Evolutionary conservation across 495 filamentous ascomycete genomes (phyloP), one percentile per base, ranked within the genome.

Genomic region (Aspergillus asperescens): DNA sequence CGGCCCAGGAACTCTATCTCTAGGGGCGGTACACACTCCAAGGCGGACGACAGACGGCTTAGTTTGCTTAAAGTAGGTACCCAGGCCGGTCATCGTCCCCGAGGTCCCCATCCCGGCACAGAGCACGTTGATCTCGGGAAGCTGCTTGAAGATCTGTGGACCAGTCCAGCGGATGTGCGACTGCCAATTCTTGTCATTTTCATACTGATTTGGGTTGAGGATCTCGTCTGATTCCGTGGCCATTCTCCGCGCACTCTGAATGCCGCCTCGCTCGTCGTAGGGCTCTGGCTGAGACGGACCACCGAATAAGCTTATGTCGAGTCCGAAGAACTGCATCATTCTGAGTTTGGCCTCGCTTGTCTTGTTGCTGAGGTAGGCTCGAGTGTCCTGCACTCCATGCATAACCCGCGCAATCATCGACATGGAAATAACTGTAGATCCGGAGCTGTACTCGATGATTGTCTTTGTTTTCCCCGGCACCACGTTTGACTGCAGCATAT

Each of bases 281-380:
- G 77, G 77, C 43, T 83, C 80, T 16, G 78, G 80, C 40, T 84
- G 80, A 2, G 79, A 75, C 5, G 78, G 74, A 0, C 80, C 81
- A 5, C 77, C 80, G 48, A 78, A 84, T 7, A 83, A 63, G 18
- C 73, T 75, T 47, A 81, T 72, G 42, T 77, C 71, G 4, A 85
- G 66, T 0, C 77, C 81, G 49, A 83, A 85, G 55, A 83, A 83
- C 25, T 76, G 75, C 70, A 83, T 72, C 46, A 81, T 37, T 18
- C 68, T 68, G 46, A 85, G 57, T 44, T 78, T 79, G 9, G 77
- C 74, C 7, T 70, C 62, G 46, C 69, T 73, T 15, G 77, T 83
- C 66, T 83, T 85, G 60, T 85, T 85, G 54, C 73, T 82, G 25
- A 83, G 57, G 54, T 74, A 83, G 1, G 81, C 81, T 22, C 74